A percentile compares a stretch with the other conserved stretches of the same genome.
Evolutionary conservation across 2,329 filamentous ascomycete species (phyloP).

Genomic region (Trichophyton benhamiae): DNA sequence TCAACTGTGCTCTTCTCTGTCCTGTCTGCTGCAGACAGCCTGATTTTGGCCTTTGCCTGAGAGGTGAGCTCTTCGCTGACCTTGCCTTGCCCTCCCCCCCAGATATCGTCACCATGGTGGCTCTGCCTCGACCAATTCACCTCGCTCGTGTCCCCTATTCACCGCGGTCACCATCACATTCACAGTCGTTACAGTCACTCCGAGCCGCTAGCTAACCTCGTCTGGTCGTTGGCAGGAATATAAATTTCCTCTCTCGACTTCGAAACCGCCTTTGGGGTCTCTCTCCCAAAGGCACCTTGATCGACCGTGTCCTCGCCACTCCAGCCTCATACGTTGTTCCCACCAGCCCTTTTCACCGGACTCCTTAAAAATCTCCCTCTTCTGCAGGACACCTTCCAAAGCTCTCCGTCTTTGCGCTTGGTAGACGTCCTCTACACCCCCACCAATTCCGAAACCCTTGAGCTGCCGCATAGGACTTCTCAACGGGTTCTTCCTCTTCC

Average conservation of each 20-base stretch:
- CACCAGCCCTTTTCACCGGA: constrained; percentile 2
- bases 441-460: constrained; percentile 50
- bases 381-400: constrained; percentile 3
- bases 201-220: neutral
- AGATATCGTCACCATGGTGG: neutral
- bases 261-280: constrained; percentile 26
- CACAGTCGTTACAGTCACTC: neutral
- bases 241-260: neutral
- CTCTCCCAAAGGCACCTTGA: constrained; percentile 26
- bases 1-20: neutral
- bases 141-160: neutral
- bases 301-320: constrained; percentile 28
- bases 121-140: neutral
- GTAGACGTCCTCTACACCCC: constrained; percentile 23
- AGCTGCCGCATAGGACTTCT: constrained; percentile 99
- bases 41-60: constrained; percentile 1
- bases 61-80: constrained; percentile 1
- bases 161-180: neutral
- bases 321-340: constrained; percentile 6
- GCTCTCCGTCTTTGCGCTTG: constrained; percentile 22
- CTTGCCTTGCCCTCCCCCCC: too few species aligned
- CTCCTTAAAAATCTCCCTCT: constrained; percentile 9
- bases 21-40: neutral
- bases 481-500: constrained; percentile 97
- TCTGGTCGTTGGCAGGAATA: neutral